A percentile compares a stretch with the other conserved stretches of the same genome.
phyloP scores from a whole-genome alignment of 23 red algal species.

The Chondrus crispus region DNA sequence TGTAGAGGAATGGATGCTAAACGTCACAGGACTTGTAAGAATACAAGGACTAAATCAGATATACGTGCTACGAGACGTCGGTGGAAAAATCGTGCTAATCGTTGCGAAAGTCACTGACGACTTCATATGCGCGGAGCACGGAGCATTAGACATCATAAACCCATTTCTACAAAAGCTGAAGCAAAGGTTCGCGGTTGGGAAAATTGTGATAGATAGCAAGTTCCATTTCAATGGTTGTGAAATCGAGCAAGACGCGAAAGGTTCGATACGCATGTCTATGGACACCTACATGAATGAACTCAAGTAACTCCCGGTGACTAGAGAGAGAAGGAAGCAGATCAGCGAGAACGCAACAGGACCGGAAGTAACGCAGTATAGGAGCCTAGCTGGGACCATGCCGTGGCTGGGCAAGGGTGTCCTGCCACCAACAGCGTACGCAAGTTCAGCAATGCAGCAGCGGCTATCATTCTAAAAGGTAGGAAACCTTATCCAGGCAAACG shows the following conservation, averaged over 20 bases:
- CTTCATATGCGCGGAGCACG: neutral
- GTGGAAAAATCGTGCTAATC: neutral
- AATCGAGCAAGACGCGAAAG: neutral
- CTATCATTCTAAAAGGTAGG: neutral
- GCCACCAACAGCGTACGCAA: neutral
- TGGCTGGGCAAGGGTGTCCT: neutral
- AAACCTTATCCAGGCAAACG: neutral
- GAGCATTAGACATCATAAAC: neutral
- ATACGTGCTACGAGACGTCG: neutral
- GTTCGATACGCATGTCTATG: neutral
- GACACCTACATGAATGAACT: neutral
- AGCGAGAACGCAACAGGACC: neutral
- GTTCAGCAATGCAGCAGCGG: neutral
- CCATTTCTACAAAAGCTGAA: neutral
- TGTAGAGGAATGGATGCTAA: conserved; percentile 11
- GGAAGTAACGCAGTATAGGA: neutral
- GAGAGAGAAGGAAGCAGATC: neutral
- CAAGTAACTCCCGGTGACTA: neutral
- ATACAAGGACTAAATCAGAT: neutral
- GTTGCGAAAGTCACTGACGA: neutral
- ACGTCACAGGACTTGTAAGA: neutral
- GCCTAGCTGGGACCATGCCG: neutral
- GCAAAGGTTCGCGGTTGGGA: neutral
- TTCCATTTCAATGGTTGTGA: neutral
- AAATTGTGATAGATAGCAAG: neutral